Evolutionary conservation across 2,329 filamentous ascomycete species (phyloP), one percentile per base, ranked within the genome.

Genomic region (Paecilomyces dactylethromorphus): DNA sequence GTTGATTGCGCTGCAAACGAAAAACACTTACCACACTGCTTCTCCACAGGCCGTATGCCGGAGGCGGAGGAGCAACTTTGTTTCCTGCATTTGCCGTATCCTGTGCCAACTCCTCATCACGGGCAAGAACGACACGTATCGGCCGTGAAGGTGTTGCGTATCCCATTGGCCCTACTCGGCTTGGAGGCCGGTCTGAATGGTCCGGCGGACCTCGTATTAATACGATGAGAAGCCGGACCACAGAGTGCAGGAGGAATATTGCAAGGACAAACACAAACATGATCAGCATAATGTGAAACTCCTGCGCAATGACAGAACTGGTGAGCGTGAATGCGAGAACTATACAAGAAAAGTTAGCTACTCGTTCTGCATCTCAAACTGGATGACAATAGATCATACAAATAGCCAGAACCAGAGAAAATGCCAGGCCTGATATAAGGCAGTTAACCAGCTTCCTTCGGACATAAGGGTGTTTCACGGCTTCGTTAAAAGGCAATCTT

Each of bases 11-110:
- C 22, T 12, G 33, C 15, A 18, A 18, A 45, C 5, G 10, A 18
- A 2, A 29, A 1, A 51, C 54, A 85, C 87, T 73, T 82, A 90
- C 87, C 74, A 94, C 90, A 68, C 88, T 93, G 72, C 87, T 87
- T 56, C 91, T 82, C 90, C 91, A 95, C 0, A 91, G 77, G 0
- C 92, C 92, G 69, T 96, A 96, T 1, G 91, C 91, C 0, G 92
- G 92, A 3, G 92, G 92, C 8, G 86, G 84, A 21, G 81, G 64
- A 65, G 68, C 70, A 57, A 71, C 59, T 21, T 86, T 86, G 59
- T 85, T 82, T 58, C 84, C 81, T 55, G 64, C 60, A 56, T 81
- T 71, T 3, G 82, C 83, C 32, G 63, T 64, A 33, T 67, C 66
- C 22, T 63, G 57, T 1, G 78, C 82, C 18, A 84, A 82, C 67